Evolutionary conservation across 352 stramenopile species (phyloP).

Genomic region (Globisporangium camurandrum): DNA sequence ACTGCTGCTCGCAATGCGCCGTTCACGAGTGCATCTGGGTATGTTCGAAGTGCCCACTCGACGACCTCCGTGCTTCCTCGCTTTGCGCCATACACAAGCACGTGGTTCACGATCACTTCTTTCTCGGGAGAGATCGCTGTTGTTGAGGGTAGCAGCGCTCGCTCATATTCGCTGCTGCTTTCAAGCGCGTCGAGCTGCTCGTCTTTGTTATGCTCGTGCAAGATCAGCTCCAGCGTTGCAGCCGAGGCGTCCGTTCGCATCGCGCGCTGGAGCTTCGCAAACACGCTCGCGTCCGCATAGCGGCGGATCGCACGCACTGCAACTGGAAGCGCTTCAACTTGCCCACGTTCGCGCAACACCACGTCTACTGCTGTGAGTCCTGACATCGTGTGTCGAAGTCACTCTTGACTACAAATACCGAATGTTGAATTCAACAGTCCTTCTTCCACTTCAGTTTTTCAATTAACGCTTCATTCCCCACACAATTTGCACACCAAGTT

Average conservation of each 20-base stretch:
- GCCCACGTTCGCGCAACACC: conserved; percentile 7
- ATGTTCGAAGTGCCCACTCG: background rate
- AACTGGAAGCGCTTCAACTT: background rate
- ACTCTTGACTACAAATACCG: too few species aligned
- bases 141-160: background rate
- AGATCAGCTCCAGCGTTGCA: conserved; percentile 1
- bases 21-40: conserved; percentile 2
- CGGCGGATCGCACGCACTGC: conserved; percentile 9
- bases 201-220: background rate
- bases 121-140: background rate
- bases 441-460: too few species aligned
- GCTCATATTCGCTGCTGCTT: background rate
- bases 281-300: conserved; percentile 3
- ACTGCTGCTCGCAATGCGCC: conserved; percentile 6
- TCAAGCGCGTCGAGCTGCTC: conserved; percentile 7
- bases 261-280: conserved; percentile 6
- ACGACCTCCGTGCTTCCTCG: conserved; percentile 5
- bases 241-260: background rate
- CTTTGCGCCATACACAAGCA: conserved; percentile 10
- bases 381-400: too few species aligned
- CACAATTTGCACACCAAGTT: too few species aligned
- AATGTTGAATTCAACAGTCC: too few species aligned
- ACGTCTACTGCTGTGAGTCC: conserved; percentile 8
- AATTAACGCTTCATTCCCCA: too few species aligned
- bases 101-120: conserved; percentile 3